A percentile compares a stretch with the other conserved stretches of the same genome.
phyloP scores from a whole-genome alignment of 2,329 filamentous ascomycete genomes.

The Aschersonia sp. region DNA sequence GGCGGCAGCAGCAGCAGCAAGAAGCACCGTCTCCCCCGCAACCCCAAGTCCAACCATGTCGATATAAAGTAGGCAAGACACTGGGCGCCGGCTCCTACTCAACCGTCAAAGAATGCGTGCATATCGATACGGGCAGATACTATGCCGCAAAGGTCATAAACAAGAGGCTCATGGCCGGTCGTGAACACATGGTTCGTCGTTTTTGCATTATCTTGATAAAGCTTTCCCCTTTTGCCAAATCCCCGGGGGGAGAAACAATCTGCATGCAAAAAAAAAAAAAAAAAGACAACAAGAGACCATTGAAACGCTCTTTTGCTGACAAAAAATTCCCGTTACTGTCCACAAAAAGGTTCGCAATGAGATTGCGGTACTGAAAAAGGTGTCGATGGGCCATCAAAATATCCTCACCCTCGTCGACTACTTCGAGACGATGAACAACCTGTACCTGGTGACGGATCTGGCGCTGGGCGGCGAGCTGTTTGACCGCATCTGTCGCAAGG shows the following conservation, averaged over 20 bases:
- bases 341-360: conserved; percentile 71
- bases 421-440: conserved; percentile 99
- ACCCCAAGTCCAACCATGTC: conserved; percentile 77
- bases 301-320: background rate
- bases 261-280: no score
- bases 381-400: conserved; percentile 99
- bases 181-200: conserved; percentile 80
- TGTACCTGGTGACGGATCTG: conserved; percentile 94
- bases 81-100: conserved; percentile 94
- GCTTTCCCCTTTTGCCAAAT: background rate
- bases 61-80: conserved; percentile 98
- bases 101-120: conserved; percentile 96
- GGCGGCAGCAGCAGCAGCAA: conserved; percentile 2
- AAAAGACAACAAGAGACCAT: background rate
- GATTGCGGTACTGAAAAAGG: conserved; percentile 90
- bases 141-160: conserved; percentile 99
- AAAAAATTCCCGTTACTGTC: background rate
- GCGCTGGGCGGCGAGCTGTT: conserved; percentile 94
- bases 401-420: conserved; percentile 97
- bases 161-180: conserved; percentile 91
- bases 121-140: conserved; percentile 93
- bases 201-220: background rate
- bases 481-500: conserved; percentile 96
- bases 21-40: no score
- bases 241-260: no score